These are phyloP conservation scores for Pythium periplocum DNA, from an alignment of 352 stramenopile genomes.

Conservation along the genomic window DNA sequence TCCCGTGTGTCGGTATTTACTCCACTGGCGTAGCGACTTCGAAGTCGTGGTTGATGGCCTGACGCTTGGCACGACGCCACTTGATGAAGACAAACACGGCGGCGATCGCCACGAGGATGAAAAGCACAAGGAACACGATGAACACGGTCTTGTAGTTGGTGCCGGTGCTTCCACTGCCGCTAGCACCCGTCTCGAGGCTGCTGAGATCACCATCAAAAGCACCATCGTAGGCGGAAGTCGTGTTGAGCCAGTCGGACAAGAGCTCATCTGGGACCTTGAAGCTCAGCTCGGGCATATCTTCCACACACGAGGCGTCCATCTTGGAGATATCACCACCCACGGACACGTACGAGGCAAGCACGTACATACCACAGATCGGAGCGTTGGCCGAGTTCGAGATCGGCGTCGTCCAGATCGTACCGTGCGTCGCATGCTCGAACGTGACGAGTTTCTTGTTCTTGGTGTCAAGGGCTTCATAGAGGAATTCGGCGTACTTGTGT, in stretches of 20 bases:
- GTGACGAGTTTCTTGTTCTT: slow-evolving; percentile 37
- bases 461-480: slow-evolving; percentile 25
- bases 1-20: too few species aligned
- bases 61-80: slow-evolving; percentile 1
- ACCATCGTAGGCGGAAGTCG: neutral
- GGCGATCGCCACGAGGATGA: slow-evolving; percentile 2
- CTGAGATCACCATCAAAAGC: too few species aligned
- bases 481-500: slow-evolving; percentile 40
- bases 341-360: slow-evolving; percentile 39
- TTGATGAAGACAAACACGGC: slow-evolving; percentile 1
- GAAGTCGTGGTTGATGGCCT: neutral
- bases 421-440: slow-evolving; percentile 37
- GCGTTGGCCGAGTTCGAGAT: slow-evolving; percentile 16
- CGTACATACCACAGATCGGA: slow-evolving; percentile 37
- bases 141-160: slow-evolving; percentile 1
- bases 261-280: slow-evolving; percentile 14
- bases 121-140: slow-evolving; percentile 12
- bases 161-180: too few species aligned
- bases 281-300: slow-evolving; percentile 23
- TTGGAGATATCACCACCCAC: slow-evolving; percentile 22
- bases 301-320: slow-evolving; percentile 45
- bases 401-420: slow-evolving; percentile 26
- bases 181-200: too few species aligned
- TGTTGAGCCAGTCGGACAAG: slow-evolving; percentile 5
- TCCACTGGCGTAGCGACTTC: too few species aligned